Conservation (phyloP, 176 grass and related monocot genomes). For the Tuctoria greenei region DNA sequence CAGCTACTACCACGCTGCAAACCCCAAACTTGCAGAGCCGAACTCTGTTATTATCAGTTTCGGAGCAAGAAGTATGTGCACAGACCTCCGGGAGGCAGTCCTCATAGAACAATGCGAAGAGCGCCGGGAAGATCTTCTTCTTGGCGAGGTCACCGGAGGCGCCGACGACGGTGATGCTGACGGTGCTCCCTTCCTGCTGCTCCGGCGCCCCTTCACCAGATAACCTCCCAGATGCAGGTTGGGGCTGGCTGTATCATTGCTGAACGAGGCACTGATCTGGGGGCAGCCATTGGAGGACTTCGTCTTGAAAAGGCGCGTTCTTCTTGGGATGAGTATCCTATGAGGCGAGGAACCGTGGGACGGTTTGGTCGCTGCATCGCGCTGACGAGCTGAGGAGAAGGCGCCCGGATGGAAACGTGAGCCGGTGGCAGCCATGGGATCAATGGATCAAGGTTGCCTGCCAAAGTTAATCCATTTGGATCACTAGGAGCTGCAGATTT, state of each 20-base stretch:
- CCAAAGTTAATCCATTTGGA: slow-evolving; percentile 18
- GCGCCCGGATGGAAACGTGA: slow-evolving; percentile 25
- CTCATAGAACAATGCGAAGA: slow-evolving; percentile 91
- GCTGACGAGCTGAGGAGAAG: slow-evolving; percentile 16
- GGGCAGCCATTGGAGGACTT: slow-evolving; percentile 67
- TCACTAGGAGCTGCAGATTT: slow-evolving; percentile 3
- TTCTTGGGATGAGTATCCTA: slow-evolving; percentile 23
- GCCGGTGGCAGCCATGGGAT: slow-evolving; percentile 30
- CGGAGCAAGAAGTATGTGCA: slow-evolving; percentile 5
- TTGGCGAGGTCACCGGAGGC: slow-evolving; percentile 96
- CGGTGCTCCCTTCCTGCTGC: slow-evolving; percentile 49
- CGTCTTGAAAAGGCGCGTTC: slow-evolving; percentile 29
- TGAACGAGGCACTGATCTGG: slow-evolving; percentile 54
- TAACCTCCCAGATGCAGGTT: background rate
- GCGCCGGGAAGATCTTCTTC: slow-evolving; percentile 96
- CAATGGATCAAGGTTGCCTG: slow-evolving; percentile 11
- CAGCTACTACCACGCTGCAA: background rate
- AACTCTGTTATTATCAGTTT: background rate
- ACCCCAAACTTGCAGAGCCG: background rate
- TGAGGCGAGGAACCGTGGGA: slow-evolving; percentile 29
- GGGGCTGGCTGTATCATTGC: slow-evolving; percentile 31
- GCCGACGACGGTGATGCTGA: slow-evolving; percentile 89
- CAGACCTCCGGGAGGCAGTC: slow-evolving; percentile 75
- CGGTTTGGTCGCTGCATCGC: background rate
- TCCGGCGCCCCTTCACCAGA: slow-evolving; percentile 33